Evolutionary conservation across 768 basidiomycete genomes (phyloP).

Genomic region (Scleroderma citrinum): DNA sequence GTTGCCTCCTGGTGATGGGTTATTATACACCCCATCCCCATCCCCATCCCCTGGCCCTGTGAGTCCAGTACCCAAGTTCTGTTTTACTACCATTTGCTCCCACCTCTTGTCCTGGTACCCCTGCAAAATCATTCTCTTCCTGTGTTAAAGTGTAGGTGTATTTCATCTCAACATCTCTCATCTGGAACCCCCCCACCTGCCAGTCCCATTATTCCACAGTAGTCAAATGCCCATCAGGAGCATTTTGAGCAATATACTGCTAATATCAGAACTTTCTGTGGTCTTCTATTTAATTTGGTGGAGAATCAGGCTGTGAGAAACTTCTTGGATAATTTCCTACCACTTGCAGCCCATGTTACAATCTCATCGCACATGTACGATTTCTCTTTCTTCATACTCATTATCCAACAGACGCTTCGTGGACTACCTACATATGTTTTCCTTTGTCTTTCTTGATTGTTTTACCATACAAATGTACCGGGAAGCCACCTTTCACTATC

Average conservation of each 20-base stretch:
- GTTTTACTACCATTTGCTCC: background rate
- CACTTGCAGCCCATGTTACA: background rate
- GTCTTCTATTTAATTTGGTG: constrained; percentile 32
- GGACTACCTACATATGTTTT: too few relatives aligned
- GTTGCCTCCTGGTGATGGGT: background rate
- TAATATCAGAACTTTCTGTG: constrained; percentile 27
- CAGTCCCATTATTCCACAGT: background rate
- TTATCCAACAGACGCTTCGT: too few relatives aligned
- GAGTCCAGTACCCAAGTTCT: background rate
- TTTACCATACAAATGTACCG: too few relatives aligned
- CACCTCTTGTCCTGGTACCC: background rate
- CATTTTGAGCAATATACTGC: constrained; percentile 7
- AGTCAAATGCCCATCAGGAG: background rate
- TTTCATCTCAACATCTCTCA: background rate
- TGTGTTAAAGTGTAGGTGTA: background rate
- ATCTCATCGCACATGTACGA: too few relatives aligned
- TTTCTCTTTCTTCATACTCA: too few relatives aligned
- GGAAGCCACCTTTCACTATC: too few relatives aligned
- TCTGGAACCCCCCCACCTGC: background rate
- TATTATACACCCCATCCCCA: background rate
- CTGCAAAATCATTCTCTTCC: background rate
- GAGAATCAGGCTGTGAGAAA: constrained; percentile 28
- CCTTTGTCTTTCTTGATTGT: too few relatives aligned
- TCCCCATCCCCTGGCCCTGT: background rate
- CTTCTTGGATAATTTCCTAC: constrained; percentile 12